Evolutionary conservation across 2,329 filamentous ascomycete species (phyloP), one percentile per base, ranked within the genome.

Genomic region (Aureobasidium sp.): DNA sequence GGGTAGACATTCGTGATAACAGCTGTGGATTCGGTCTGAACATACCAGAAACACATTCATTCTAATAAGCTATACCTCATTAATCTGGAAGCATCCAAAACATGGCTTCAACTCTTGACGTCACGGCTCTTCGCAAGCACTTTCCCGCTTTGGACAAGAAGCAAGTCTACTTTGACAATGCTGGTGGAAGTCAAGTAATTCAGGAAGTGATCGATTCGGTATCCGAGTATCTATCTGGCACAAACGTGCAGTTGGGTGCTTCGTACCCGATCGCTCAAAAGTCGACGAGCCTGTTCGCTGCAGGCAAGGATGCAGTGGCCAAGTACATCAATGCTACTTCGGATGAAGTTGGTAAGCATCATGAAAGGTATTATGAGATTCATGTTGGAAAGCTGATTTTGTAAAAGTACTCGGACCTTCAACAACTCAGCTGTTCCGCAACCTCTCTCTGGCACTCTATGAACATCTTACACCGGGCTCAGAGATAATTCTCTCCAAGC

Each of bases 91-190:
- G 27, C 3, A 19, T 11, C 35, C 12, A n/a, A n/a, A 53, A 1
- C 33, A 67, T 74, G 71, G 45, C 73, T 33, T 64, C 68, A 56
- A 65, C 67, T 15, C 82, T 89, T 67, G 78, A 87, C 66, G 78
- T 89, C 53, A 69, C 77, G 9, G 74, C 77, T 53, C 79, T 82
- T 33, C 80, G 86, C 63, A 76, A 79, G 64, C 78, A 81, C 60
- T 92, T 92, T 75, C 88, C 89, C 37, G 86, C 88, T 15, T 73
- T 92, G 42, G 74, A 80, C 44, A 79, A 85, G 63, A 77, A 85
- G 50, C 87, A 91, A 68, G 79, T 91, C 54, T 91, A 83, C 71
- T 82, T 92, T 66, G 89, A 93, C 70, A 92, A 92, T 70, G 89
- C 88, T 12, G 89, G 89, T 19, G 89, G 89, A 40, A 89, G 85